These are phyloP conservation scores for Suhomyces taliae DNA, from an alignment of 1,139 yeast species.

Conservation along the genomic window DNA sequence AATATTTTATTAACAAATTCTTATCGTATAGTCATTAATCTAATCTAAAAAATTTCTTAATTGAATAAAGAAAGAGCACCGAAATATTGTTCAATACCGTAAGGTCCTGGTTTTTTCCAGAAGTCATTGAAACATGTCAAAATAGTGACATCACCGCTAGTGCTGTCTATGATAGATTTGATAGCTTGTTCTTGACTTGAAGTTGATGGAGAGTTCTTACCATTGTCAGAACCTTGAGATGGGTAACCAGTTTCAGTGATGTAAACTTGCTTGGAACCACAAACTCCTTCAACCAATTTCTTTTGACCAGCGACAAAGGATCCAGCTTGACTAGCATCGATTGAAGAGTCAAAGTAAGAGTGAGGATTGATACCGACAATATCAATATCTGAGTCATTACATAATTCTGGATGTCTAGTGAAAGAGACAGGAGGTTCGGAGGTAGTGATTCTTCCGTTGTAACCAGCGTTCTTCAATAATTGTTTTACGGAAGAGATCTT, in stretches of 20 bases:
- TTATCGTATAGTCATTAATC: too few relatives aligned
- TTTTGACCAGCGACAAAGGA: conserved; percentile 66
- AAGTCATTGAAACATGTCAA: conserved; percentile 75
- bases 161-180: conserved; percentile 47
- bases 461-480: conserved; percentile 65
- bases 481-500: conserved; percentile 66
- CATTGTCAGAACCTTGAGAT: conserved; percentile 66
- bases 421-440: conserved; percentile 86
- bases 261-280: conserved; percentile 50
- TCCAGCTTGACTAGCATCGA: conserved; percentile 70
- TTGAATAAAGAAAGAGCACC: conserved; percentile 58
- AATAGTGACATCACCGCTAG: conserved; percentile 64
- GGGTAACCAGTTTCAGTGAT: conserved; percentile 93
- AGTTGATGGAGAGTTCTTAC: conserved; percentile 66
- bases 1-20: too few relatives aligned
- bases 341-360: conserved; percentile 69
- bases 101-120: conserved; percentile 87
- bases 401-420: conserved; percentile 61
- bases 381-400: conserved; percentile 53
- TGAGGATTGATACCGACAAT: conserved; percentile 86
- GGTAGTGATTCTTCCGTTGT: conserved; percentile 73
- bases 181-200: conserved; percentile 75
- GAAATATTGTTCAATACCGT: conserved; percentile 83
- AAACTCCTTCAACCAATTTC: conserved; percentile 48
- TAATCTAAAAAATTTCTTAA: conserved; percentile 1